Base-by-base conservation (phyloP, 441 rosid genomes). In the Lepidium campestre region DNA sequence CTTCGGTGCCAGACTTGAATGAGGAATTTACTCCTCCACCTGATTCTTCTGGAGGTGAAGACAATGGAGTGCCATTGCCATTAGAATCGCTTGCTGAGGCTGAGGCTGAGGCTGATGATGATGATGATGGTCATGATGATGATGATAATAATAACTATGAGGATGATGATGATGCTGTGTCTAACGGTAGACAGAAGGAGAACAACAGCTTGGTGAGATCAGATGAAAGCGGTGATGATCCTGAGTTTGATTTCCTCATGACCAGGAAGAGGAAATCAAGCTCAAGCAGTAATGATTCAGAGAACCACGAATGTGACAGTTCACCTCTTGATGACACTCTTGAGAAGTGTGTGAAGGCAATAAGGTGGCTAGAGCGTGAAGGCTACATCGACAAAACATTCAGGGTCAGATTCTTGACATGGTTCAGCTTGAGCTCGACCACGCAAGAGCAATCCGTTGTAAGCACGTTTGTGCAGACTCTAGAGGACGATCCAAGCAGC, bases 351-450 rank as follows among this genome's bases (percentile, higher is more conserved):
- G 93, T 90, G 74, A 92, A 90, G 87, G 83, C 81, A 56, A 81
- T 92, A 46, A 74, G 98, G 60, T 85, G 89, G 89, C 83, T 95
- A 53, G 99, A 95, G 80, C 77, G 96, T 25, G 89, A 75, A 69
- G 96, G 97, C 39, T 86, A 90, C 73, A 88, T 95, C 2, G 75
- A 86, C 57, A 89, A 81, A 77, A 90, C 83, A 53, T 95, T 95
- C 75, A 88, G 98, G 77, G 71, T 88, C 76, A 95, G 84, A 65
- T 81, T 95, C 80, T 77, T 95, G 65, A 92, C 99, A 47, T 95
- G 99, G 98, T 95, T 83, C 78, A 88, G 99, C 78, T 74, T 90
- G 75, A 82, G 93, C 75, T 92, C 99, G 13, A 88, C 91, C 0
- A 86, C 79, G 39, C 95, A 85, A 65, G 97, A 95, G 68, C 94